A percentile compares a stretch with the other conserved stretches of the same genome.
Evolutionary conservation across 768 basidiomycete species (phyloP).

Genomic region (Xerocomellus intermedius): DNA sequence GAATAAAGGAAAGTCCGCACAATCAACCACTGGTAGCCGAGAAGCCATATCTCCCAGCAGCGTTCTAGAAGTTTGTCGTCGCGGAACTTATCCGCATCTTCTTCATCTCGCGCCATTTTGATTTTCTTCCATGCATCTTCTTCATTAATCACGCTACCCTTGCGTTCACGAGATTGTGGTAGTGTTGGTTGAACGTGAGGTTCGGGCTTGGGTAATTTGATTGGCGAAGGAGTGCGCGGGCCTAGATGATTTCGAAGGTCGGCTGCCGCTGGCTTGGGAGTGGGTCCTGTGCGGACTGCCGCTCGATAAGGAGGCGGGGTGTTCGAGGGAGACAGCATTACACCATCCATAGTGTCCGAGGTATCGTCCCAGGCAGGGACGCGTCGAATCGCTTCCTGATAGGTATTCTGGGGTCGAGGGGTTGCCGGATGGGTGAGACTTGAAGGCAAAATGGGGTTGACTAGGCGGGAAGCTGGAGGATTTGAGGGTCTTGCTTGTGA

Average conservation of each 20-base stretch:
- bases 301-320: slow-evolving; percentile 52
- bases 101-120: slow-evolving; percentile 65
- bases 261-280: slow-evolving; percentile 11
- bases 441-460: slow-evolving; percentile 27
- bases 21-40: slow-evolving; percentile 67
- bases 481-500: slow-evolving; percentile 11
- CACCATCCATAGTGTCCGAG: slow-evolving; percentile 37
- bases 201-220: slow-evolving; percentile 29
- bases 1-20: slow-evolving; percentile 44
- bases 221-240: slow-evolving; percentile 29
- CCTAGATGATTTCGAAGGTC: slow-evolving; percentile 11
- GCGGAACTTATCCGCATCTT: slow-evolving; percentile 68
- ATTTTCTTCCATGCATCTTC: slow-evolving; percentile 80
- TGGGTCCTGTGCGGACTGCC: slow-evolving; percentile 32
- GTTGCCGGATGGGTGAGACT: slow-evolving; percentile 29
- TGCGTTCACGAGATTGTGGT: slow-evolving; percentile 38
- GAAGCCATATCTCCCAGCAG: slow-evolving; percentile 75
- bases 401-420: slow-evolving; percentile 26
- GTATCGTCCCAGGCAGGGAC: slow-evolving; percentile 36
- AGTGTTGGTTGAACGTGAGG: slow-evolving; percentile 13
- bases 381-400: slow-evolving; percentile 9
- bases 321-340: slow-evolving; percentile 35
- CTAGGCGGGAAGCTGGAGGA: slow-evolving; percentile 10
- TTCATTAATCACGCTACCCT: slow-evolving; percentile 56
- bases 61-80: slow-evolving; percentile 61